Percentiles rank a stretch among this genome's conserved stretches.
These are phyloP conservation scores for Cicer yamashitae DNA, from an alignment of 306 rosid species.

Conservation along the genomic window DNA sequence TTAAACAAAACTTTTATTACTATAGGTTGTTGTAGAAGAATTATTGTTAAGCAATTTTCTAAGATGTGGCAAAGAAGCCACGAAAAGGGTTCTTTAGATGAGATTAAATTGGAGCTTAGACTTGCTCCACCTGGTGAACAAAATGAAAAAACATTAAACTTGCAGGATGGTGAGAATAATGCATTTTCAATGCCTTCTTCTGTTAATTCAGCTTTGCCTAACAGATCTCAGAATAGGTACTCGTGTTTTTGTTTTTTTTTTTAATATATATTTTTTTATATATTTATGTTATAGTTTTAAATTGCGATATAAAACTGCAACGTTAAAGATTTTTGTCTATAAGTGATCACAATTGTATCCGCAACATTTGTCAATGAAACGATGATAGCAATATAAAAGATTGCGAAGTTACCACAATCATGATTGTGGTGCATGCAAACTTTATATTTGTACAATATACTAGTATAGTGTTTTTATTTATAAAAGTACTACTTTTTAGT, in stretches of 20 bases:
- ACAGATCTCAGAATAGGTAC: conserved; percentile 87
- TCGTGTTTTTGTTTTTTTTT: conserved; percentile 1
- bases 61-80: conserved; percentile 53
- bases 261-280: conserved; percentile 6
- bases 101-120: conserved; percentile 78
- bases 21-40: conserved; percentile 24
- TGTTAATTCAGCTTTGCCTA: conserved; percentile 64
- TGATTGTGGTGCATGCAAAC: too few species aligned
- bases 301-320: background rate
- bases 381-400: background rate
- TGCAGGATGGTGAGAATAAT: conserved; percentile 51
- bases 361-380: background rate
- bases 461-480: background rate
- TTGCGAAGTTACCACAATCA: too few species aligned
- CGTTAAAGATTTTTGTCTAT: background rate
- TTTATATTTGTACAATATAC: background rate
- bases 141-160: conserved; percentile 12
- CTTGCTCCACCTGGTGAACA: conserved; percentile 91
- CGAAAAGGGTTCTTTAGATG: conserved; percentile 55
- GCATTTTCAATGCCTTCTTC: conserved; percentile 53
- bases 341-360: background rate
- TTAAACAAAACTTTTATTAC: conserved; percentile 13
- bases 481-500: conserved; percentile 16
- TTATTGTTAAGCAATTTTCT: background rate
- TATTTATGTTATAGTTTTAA: background rate